Percentiles rank a stretch among this genome's conserved stretches.
Conservation (phyloP, 495 filamentous ascomycete genomes). For the Cryomyces minteri region DNA sequence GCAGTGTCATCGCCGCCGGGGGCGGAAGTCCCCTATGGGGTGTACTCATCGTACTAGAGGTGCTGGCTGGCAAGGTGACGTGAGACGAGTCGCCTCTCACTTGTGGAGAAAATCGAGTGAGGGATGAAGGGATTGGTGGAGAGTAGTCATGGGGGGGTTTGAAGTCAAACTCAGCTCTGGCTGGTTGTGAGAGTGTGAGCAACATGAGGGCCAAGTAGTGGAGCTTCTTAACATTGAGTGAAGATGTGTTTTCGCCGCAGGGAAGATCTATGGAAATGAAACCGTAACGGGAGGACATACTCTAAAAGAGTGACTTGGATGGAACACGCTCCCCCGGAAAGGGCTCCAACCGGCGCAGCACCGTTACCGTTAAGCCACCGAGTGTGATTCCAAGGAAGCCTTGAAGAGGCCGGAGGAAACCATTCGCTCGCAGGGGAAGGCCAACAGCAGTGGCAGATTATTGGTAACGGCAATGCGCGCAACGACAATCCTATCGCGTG, state of each 20-base stretch:
- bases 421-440: too few species aligned
- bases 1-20: conserved; percentile 52
- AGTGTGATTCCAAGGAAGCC: too few species aligned
- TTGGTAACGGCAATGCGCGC: too few species aligned
- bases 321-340: too few species aligned
- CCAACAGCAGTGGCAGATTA: too few species aligned
- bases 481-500: too few species aligned
- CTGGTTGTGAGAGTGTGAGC: conserved; percentile 52
- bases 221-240: not conserved
- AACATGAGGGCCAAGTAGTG: conserved; percentile 22
- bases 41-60: conserved; percentile 37
- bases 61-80: conserved; percentile 19
- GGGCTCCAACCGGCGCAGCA: too few species aligned
- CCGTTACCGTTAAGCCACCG: too few species aligned
- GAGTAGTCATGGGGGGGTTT: conserved; percentile 48
- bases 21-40: conserved; percentile 61
- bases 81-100: conserved; percentile 29
- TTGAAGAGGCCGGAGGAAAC: too few species aligned
- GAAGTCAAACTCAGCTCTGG: conserved; percentile 38
- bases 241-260: not conserved
- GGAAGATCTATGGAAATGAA: too few species aligned
- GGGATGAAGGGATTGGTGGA: conserved; percentile 39
- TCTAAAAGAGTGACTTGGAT: too few species aligned
- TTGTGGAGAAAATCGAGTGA: conserved; percentile 40
- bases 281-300: too few species aligned